Conservation (phyloP, 2,329 filamentous ascomycete genomes). For the Pseudovirgaria hyperparasitica region DNA sequence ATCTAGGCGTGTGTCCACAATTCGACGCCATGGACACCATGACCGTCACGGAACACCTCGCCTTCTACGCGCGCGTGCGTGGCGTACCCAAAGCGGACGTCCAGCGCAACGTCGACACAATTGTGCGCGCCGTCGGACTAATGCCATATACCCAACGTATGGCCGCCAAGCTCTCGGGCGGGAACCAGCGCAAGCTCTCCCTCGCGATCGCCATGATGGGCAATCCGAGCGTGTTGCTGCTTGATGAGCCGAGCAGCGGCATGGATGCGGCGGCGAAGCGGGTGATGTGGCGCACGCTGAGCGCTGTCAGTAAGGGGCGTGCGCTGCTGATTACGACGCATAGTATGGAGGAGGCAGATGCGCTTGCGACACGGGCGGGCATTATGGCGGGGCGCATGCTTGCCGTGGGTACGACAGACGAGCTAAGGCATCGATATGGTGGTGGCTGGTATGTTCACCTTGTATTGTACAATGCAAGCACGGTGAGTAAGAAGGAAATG, state of each 20-base stretch:
- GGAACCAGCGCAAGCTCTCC: slow-evolving; percentile 86
- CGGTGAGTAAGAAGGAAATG: slow-evolving; percentile 59
- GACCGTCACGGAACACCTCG: slow-evolving; percentile 76
- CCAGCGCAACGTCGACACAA: slow-evolving; percentile 62
- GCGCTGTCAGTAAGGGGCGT: slow-evolving; percentile 58
- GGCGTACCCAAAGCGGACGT: slow-evolving; percentile 67
- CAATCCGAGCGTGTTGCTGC: slow-evolving; percentile 72
- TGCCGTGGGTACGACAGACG: slow-evolving; percentile 63
- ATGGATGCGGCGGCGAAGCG: slow-evolving; percentile 86
- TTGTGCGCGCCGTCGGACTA: slow-evolving; percentile 72
- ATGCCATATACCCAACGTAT: slow-evolving; percentile 58
- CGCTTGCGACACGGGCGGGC: slow-evolving; percentile 68
- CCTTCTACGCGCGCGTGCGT: slow-evolving; percentile 75
- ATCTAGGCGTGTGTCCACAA: slow-evolving; percentile 82
- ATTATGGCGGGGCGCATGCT: slow-evolving; percentile 82
- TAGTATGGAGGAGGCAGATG: slow-evolving; percentile 90
- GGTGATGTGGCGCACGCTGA: slow-evolving; percentile 83
- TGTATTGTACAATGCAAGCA: slow-evolving; percentile 61
- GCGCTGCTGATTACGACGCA: slow-evolving; percentile 83
- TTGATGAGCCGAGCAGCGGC: slow-evolving; percentile 80
- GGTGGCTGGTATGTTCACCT: slow-evolving; percentile 72
- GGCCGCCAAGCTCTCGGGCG: slow-evolving; percentile 69
- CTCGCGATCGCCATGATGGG: slow-evolving; percentile 87
- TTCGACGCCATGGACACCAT: slow-evolving; percentile 71
- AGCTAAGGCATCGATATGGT: slow-evolving; percentile 62